Base-by-base conservation (phyloP, 2,329 filamentous ascomycete species). In the Ceratocystis alfenasii region DNA sequence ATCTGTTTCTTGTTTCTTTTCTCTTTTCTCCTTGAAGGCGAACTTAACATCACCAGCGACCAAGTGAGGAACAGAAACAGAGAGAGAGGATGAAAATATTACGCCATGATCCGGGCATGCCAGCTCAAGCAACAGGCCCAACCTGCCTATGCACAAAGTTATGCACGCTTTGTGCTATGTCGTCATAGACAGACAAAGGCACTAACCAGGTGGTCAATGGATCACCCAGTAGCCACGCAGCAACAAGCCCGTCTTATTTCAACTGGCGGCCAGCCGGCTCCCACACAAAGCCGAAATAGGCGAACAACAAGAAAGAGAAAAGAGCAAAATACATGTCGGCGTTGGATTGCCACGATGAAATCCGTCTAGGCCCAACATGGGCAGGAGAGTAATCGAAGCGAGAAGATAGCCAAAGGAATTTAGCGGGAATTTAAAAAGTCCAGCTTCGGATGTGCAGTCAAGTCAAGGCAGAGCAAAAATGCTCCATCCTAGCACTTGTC, bases 351-450 rank as follows among this genome's bases (percentile, higher is more conserved):
- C 25, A 30, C 28, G 53, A 59, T 36, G 28, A 59, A 59, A 59
- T 59, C 28, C 53, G 53, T 59, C 53, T 59, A 59, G 7, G 53
- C 53, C 53, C 25, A 59, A 59, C 53, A 6, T 59, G 28, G 53
- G 30, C 53, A 33, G 30, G 17, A 33, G 28, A 59, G 53, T 30
- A 8, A 30, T 12, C 28, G 25, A 30, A 59, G 7, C 15, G 28
- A 15, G 53, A 59, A 59, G 28, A 25, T n/a, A 22, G 5, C 22
- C 46, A 50, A 50, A 50, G 46, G 17, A 22, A n/a, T n/a, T n/a
- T n/a, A 7, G n/a, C 17, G 22, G 46, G n/a, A n/a, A 22, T 17
- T n/a, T 22, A n/a, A 50, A 50, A 50, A 22, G 46, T 22, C 46
- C 46, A 50, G 46, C 36, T 36, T 36, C 6, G n/a, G 28, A 36